Evolutionary conservation across 2,329 filamentous ascomycete genomes (phyloP).

Genomic region (Decorospora gaudefroyi): DNA sequence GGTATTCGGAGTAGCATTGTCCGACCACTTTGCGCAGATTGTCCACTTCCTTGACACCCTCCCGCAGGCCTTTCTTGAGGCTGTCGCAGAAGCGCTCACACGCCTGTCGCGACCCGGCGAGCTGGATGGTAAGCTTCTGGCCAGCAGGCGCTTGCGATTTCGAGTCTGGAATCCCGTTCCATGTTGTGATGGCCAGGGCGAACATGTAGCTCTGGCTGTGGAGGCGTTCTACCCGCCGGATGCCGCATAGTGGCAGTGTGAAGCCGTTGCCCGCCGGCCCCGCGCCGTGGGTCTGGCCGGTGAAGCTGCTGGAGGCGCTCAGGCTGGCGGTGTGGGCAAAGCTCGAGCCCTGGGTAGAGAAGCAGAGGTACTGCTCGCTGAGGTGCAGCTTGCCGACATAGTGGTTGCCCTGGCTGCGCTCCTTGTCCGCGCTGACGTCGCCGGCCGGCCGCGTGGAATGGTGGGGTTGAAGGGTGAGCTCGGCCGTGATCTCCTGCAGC

Average conservation of each 20-base stretch:
- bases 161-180: constrained; percentile 67
- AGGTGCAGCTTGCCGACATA: constrained; percentile 93
- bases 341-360: constrained; percentile 89
- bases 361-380: constrained; percentile 93
- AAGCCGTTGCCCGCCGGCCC: constrained; percentile 96
- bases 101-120: constrained; percentile 83
- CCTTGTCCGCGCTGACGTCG: constrained; percentile 59
- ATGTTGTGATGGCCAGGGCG: constrained; percentile 90
- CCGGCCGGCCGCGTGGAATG: constrained; percentile 54
- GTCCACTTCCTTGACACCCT: constrained; percentile 84
- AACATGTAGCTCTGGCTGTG: constrained; percentile 93
- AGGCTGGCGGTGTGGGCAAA: constrained; percentile 81
- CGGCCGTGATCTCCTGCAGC: constrained; percentile 93
- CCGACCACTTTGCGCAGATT: constrained; percentile 78
- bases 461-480: constrained; percentile 82
- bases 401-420: constrained; percentile 74
- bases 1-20: constrained; percentile 78
- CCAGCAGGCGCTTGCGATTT: constrained; percentile 57
- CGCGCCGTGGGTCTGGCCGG: constrained; percentile 88
- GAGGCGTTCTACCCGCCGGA: constrained; percentile 87
- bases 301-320: constrained; percentile 80
- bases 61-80: constrained; percentile 84
- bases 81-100: constrained; percentile 97
- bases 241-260: constrained; percentile 87
- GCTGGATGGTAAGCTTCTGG: constrained; percentile 88